Percentiles rank a stretch among this genome's conserved stretches.
Conservation (phyloP, 2,329 filamentous ascomycete genomes). For the Xenosphaeropsis pyriputrescens region DNA sequence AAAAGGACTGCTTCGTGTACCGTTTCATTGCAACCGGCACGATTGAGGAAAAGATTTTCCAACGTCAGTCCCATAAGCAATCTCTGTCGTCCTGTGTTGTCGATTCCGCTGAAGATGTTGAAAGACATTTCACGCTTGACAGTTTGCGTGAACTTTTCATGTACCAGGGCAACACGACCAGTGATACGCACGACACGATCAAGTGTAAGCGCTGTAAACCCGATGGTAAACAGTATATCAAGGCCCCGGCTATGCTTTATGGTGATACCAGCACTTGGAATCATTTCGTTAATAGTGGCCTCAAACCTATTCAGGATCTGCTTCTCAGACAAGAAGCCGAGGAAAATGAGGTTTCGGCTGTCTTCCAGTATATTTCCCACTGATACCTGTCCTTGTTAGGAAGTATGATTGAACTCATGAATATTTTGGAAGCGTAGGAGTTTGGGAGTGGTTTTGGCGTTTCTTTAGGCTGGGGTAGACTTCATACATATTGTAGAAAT, state of each 20-base stretch:
- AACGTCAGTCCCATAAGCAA: conserved; percentile 96
- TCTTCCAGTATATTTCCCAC: conserved; percentile 98
- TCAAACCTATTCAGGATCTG: conserved; percentile 80
- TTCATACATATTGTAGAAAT: too few species aligned
- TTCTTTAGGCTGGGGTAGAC: too few species aligned
- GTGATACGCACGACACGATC: conserved; percentile 96
- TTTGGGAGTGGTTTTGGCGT: too few species aligned
- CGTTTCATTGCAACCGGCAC: conserved; percentile 98
- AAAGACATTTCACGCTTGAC: conserved; percentile 89
- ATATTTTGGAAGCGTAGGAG: too few species aligned
- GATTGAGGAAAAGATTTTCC: conserved; percentile 98
- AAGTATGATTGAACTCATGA: too few species aligned
- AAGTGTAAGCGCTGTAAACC: conserved; percentile 92
- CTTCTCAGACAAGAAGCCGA: conserved; percentile 73
- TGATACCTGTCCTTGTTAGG: conserved; percentile 14
- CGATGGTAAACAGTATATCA: conserved; percentile 75
- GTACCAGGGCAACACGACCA: conserved; percentile 70
- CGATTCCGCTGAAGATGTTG: conserved; percentile 90
- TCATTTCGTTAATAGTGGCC: conserved; percentile 72
- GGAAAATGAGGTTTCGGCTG: conserved; percentile 72
- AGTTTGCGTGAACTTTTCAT: conserved; percentile 87
- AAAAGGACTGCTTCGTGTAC: conserved; percentile 98
- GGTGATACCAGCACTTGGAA: conserved; percentile 99
- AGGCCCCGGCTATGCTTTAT: conserved; percentile 89
- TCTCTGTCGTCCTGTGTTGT: conserved; percentile 92